Evolutionary conservation across 352 stramenopile species (phyloP), one percentile per base, ranked within the genome.

Genomic region (Phytophthora idaei): DNA sequence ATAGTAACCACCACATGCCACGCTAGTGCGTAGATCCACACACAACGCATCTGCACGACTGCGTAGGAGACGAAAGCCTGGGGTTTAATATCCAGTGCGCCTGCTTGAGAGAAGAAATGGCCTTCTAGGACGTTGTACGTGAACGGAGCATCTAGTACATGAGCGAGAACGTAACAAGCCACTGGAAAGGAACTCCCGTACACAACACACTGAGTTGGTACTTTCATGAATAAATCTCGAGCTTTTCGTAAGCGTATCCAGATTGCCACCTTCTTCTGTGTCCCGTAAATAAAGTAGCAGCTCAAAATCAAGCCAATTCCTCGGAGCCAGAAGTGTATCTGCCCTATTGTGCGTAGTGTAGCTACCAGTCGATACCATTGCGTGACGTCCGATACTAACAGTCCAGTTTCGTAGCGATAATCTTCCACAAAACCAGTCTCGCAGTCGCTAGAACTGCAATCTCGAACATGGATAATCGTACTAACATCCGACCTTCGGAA

Each of bases 141-240:
- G 4, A 78, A 62, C 2, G 73, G 56, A 5, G 75, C 71, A 49
- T 90, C 81, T 21, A 85, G 66, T 8, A 74, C 17, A 36, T 90
- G 78, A 1, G 78, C 78, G 0, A 81, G 6, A 2, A 74, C 55
- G 61, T 87, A 90, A 55, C 71, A 77, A 0, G 51, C 6, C 1
- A 87, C 64, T 1, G 81, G 81, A 12, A 88, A 69, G 0, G 61
- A 52, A 34, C 73, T 81, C 6, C 79, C 79, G 41, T 81, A 87
- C 15, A 87, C 65, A 5, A 90, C 63, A 29, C 74, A 81, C 49
- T 90, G 78, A 14, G 64, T 81, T 3, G 81, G 78, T n/a, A 80
- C 50, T 37, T 54, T 77, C 10, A 78, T 61, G 27, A 89, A 78
- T 5, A 85, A 27, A 4, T 29, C 7, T 15, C 62, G n/a, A 28